Base-by-base conservation (phyloP, 148 eudicot genomes). In the Rhododendron henanense region DNA sequence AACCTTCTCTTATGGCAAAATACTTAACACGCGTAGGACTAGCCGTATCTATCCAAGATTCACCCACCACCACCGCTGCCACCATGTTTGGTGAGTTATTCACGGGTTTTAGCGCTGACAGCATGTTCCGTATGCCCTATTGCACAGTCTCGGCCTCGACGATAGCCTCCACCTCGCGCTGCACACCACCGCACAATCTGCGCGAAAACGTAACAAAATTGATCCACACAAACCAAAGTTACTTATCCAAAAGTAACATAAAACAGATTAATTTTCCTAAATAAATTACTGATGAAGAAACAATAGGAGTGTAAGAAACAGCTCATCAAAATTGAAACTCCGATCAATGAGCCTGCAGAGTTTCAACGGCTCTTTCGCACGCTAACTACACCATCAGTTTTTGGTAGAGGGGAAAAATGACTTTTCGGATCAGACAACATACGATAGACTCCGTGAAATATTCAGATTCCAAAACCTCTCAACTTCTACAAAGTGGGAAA, bases 41-140 rank as follows among this genome's bases (percentile, higher is more conserved):
- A 23, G 48, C 48, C 48, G 3, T 82, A 23, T 1, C 33, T 81
- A 28, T 57, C 35, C 55, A 19, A 19, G 19, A 75, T 39, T 63
- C 79, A 33, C 35, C 35, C 41, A 10, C 8, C 39, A 35, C 78
- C 41, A 4, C 4, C 19, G 4, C 50, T 31, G 0, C 55, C 31
- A 5, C 65, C 23, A 7, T 5, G 65, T 21, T 57, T 18, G 25
- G 5, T 5, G 78, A 33, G 21, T 14, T 19, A 21, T 9, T 84
- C 14, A 87, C 44, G 89, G 89, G 48, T 87, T 71, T 75, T 86
- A 87, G 25, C 84, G 84, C 6, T 47, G 35, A n/a, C 89, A 87
- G 19, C 89, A 87, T 37, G 89, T 84, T 35, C 89, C 84, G 25
- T 87, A 87, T 9, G 87, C 89, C 89, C 89, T 79, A 1, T 78